These are phyloP conservation scores for Willaertia magna DNA, from an alignment of 208 protist genomes.

Conservation along the genomic window DNA sequence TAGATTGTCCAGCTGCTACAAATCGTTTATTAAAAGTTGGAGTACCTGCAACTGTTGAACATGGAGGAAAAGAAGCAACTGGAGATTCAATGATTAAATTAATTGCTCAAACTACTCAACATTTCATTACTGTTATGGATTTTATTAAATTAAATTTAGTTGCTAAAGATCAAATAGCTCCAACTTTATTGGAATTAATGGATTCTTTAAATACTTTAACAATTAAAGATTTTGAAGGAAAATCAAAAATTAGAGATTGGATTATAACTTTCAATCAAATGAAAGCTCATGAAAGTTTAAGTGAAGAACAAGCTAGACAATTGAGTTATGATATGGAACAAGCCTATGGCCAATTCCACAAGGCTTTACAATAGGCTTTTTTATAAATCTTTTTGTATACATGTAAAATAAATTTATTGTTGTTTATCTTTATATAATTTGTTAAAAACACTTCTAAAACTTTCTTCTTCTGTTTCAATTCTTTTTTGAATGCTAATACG, in stretches of 20 bases:
- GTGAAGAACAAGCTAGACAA: conserved; percentile 32
- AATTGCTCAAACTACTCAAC: conserved; percentile 15
- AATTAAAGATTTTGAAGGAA: conserved; percentile 11
- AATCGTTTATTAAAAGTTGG: not conserved
- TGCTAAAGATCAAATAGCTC: not conserved
- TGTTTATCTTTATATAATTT: not conserved
- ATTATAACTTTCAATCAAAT: conserved; percentile 33
- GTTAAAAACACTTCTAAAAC: not conserved
- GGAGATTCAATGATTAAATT: not conserved
- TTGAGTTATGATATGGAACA: conserved; percentile 39
- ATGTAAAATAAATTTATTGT: not conserved
- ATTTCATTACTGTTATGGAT: conserved; percentile 15
- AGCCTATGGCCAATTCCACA: conserved; percentile 26
- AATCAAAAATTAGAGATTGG: conserved; percentile 10
- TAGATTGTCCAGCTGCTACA: conserved; percentile 1
- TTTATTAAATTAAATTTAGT: not conserved
- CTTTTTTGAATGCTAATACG: not conserved
- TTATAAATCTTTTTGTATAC: too few relatives aligned
- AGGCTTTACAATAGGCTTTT: conserved; percentile 9
- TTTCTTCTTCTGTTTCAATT: not conserved
- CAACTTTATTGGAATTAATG: conserved; percentile 37
- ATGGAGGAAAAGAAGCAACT: not conserved
- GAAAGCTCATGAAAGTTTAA: conserved; percentile 36
- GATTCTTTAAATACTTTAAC: conserved; percentile 31
- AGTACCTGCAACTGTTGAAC: not conserved